Evolutionary conservation across 2,329 filamentous ascomycete genomes (phyloP).

Genomic region (Blastomyces gilchristii): DNA sequence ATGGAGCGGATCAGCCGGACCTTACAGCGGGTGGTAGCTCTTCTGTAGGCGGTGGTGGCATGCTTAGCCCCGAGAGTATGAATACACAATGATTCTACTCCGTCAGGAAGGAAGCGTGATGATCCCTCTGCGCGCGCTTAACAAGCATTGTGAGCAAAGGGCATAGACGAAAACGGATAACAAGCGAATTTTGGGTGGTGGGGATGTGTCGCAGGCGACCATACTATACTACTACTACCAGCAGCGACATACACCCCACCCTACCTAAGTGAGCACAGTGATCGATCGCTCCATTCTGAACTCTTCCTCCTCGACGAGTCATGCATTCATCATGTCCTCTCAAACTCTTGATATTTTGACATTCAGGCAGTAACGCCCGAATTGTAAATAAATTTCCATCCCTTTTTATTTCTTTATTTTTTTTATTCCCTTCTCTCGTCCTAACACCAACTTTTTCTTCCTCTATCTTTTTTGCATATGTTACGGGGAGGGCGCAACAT

Average conservation of each 20-base stretch:
- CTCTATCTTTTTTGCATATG: background rate
- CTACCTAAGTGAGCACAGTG: background rate
- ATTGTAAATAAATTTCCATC: background rate
- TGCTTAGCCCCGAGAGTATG: constrained; percentile 79
- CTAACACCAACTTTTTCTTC: background rate
- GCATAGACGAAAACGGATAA: background rate
- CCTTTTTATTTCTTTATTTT: no score
- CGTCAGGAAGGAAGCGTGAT: no score
- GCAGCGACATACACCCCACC: background rate
- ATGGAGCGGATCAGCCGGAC: constrained; percentile 53
- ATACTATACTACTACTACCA: background rate
- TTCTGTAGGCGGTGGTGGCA: constrained; percentile 51
- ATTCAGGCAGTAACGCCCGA: background rate
- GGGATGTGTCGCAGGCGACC: background rate
- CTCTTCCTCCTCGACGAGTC: background rate
- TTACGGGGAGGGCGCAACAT: background rate
- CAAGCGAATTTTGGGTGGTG: background rate
- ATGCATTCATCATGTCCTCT: background rate
- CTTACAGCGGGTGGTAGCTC: constrained; percentile 24
- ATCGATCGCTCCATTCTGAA: background rate
- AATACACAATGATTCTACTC: constrained; percentile 31
- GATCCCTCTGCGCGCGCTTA: background rate
- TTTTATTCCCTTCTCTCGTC: background rate
- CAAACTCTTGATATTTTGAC: background rate
- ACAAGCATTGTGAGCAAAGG: background rate